Base-by-base conservation (phyloP, 257 asterid species). In the Petrea volubilis region DNA sequence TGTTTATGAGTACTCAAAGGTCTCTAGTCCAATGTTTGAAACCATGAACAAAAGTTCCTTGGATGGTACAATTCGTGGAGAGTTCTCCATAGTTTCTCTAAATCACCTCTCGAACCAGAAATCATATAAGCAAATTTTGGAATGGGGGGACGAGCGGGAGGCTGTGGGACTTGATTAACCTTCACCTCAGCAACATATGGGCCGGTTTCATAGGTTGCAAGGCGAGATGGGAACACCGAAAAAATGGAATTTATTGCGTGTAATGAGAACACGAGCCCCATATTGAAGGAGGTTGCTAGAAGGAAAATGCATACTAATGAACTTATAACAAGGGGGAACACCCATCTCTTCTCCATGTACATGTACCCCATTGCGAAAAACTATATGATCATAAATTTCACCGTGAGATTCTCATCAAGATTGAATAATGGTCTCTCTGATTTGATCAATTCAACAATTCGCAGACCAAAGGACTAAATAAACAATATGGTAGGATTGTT, bases 1-100 rank as follows among this genome's bases (percentile, higher is more conserved):
- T n/a, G n/a, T n/a, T n/a, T n/a, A n/a, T n/a, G n/a, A n/a, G n/a
- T n/a, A n/a, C n/a, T n/a, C n/a, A n/a, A n/a, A n/a, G n/a, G n/a
- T n/a, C n/a, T n/a, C n/a, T n/a, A n/a, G n/a, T n/a, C n/a, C n/a
- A n/a, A n/a, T n/a, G n/a, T n/a, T n/a, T n/a, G n/a, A n/a, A n/a
- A n/a, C n/a, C n/a, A 87, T 94, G 99, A 58, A 94, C 87, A 38
- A 89, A 81, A 92, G 75, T 94, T 94, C 78, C 93, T 38, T 0
- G 99, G 99, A 77, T 94, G 99, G 70, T 94, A 94, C 34, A 94
- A 5, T 0, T 98, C 77, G 38, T 65, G 90, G 63, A 94, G 87
- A 9, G 97, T 85, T 82, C 97, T 90, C 97, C 96, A 93, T 25
- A 93, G 91, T 77, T 86, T 89, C 6, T 94, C 96, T 0, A 94